Evolutionary conservation across 371 early-diverging fungal species (phyloP).

Genomic region (Mucor saturninus): DNA sequence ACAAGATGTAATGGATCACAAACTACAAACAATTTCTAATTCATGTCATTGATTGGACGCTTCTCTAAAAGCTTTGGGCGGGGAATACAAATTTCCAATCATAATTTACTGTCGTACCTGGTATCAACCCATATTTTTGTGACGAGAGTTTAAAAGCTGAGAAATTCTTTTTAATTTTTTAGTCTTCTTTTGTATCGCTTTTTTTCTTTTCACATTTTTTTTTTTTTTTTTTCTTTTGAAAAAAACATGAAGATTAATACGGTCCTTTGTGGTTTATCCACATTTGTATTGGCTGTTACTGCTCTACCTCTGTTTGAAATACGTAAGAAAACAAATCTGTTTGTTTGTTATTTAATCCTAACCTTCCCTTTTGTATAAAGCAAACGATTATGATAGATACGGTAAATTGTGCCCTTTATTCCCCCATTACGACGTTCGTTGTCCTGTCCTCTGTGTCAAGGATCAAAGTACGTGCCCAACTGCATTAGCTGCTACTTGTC

Average conservation of each 20-base stretch:
- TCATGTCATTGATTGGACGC: conserved; percentile 3
- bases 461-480: conserved; percentile 46
- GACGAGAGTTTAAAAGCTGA: conserved; percentile 6
- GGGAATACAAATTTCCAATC: conserved; percentile 5
- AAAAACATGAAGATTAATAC: conserved; percentile 22
- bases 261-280: conserved; percentile 27
- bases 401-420: conserved; percentile 57
- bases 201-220: conserved; percentile 9
- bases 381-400: conserved; percentile 55
- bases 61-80: not conserved
- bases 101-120: conserved; percentile 5
- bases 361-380: conserved; percentile 26
- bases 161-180: conserved; percentile 5
- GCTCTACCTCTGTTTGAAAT: conserved; percentile 39
- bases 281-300: conserved; percentile 22
- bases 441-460: conserved; percentile 60
- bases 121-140: conserved; percentile 1
- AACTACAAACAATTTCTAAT: not conserved
- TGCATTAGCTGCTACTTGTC: conserved; percentile 47
- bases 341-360: not conserved
- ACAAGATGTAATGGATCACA: conserved; percentile 16
- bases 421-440: conserved; percentile 41
- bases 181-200: conserved; percentile 2
- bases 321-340: conserved; percentile 18
- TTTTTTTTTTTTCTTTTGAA: conserved; percentile 1